Evolutionary conservation across 805 yeast genomes (phyloP).

Genomic region (Ogataea zsoltii): DNA sequence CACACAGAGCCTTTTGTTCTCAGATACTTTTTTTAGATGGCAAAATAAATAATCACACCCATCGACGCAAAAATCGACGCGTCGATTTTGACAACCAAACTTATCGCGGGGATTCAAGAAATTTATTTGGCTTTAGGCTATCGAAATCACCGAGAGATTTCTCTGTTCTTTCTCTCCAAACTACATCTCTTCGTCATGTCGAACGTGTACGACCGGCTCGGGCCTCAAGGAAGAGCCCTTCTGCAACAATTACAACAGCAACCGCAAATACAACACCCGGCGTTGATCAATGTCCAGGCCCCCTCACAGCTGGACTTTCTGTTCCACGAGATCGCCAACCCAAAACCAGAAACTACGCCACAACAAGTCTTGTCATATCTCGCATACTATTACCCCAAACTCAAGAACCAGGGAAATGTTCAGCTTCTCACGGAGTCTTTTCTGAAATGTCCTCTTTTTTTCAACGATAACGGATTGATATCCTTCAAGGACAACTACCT

Average conservation of each 20-base stretch:
- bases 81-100: conserved; percentile 10
- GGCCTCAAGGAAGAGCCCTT: conserved; percentile 28
- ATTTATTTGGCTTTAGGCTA: not conserved
- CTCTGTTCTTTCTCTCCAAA: not conserved
- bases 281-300: not conserved
- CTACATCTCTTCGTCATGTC: not conserved
- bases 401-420: conserved; percentile 49
- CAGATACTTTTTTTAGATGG: not conserved
- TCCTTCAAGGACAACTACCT: conserved; percentile 37
- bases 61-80: conserved; percentile 8
- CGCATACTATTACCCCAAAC: conserved; percentile 51
- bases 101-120: conserved; percentile 1
- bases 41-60: too few relatives aligned
- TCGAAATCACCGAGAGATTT: not conserved
- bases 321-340: conserved; percentile 44
- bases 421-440: conserved; percentile 45
- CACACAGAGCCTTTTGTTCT: not conserved
- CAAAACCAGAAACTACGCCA: conserved; percentile 32
- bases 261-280: not conserved
- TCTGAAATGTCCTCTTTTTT: conserved; percentile 42
- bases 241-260: conserved; percentile 13
- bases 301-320: conserved; percentile 49
- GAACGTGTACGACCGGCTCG: conserved; percentile 18
- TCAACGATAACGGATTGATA: conserved; percentile 21
- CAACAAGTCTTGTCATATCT: conserved; percentile 44